Evolutionary conservation across 73 alveolate species (phyloP), one percentile per base, ranked within the genome.

Genomic region (Paramecium biaurelia): DNA sequence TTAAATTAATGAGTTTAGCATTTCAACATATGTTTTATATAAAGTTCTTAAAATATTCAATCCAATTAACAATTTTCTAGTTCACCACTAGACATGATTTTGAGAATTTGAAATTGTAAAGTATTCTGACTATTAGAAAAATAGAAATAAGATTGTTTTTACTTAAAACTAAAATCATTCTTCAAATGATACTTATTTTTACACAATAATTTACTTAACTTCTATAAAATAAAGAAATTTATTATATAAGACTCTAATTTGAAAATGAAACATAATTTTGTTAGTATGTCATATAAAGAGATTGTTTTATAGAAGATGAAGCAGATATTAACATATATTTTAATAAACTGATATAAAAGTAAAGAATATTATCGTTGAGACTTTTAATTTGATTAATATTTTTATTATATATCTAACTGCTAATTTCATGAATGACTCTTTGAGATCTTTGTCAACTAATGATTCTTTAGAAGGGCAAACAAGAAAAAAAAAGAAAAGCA

Each of bases 381-480:
- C 41, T 63, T 63, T 58, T 63, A 63, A 63, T 63, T 63, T 63
- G 84, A 63, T 63, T 63, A 63, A 63, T 63, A 26, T 63, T 63
- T 63, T 30, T 63, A 63, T 63, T 63, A 63, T 79, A 79, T 43
- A 43, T 79, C 90, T 79, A 79, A 79, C 90, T 79, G 90, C 72
- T 79, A 79, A 79, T 79, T 63, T 79, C 34, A 79, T 79, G 90
- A 79, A 45, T 79, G 90, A 79, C 90, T 79, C 90, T 43, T 45
- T 79, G 70, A 79, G 90, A 79, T 79, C 90, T 41, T 23, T 79
- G 72, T 79, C 90, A 24, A 79, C 90, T 18, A 79, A 79, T 47
- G 90, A 79, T 41, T 79, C 90, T 45, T 79, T 79, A 47, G 84
- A 63, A 63, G 90, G 74, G 76, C 26, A 79, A 72, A 45, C 70